A percentile compares a stretch with the other conserved stretches of the same genome.
These are phyloP conservation scores for Neofusicoccum kwambonambiense DNA, from an alignment of 2,329 filamentous ascomycete species.

Conservation along the genomic window DNA sequence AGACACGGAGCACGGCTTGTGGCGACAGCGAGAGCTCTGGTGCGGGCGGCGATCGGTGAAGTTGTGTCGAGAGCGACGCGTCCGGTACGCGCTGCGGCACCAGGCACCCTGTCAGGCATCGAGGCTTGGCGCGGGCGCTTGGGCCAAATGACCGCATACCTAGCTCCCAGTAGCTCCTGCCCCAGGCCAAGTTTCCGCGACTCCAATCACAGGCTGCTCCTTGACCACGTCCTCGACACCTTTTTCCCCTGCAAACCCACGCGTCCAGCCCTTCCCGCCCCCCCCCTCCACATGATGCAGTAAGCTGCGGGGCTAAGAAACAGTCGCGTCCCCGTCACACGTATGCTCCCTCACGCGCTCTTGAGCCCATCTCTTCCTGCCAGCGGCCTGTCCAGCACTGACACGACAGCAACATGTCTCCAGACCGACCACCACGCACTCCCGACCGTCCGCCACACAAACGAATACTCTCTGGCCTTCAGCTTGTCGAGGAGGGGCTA, in stretches of 20 bases:
- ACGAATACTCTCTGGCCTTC: conserved; percentile 4
- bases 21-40: not conserved
- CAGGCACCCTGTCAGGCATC: not conserved
- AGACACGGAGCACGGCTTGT: not conserved
- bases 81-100: conserved; percentile 13
- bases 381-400: not conserved
- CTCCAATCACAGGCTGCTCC: conserved; percentile 9
- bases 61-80: conserved; percentile 16
- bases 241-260: not conserved
- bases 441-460: not conserved
- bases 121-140: not conserved
- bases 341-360: not conserved
- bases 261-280: not conserved
- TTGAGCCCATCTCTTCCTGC: not conserved
- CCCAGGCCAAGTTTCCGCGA: conserved; percentile 10
- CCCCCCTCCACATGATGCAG: conserved; percentile 3
- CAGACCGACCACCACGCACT: not conserved
- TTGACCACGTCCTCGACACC: conserved; percentile 5
- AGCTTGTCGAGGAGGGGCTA: conserved; percentile 15
- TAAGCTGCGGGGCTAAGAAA: conserved; percentile 9
- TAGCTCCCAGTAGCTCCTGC: not conserved
- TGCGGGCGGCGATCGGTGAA: not conserved
- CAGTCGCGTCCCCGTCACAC: conserved; percentile 1
- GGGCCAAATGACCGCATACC: too few relatives aligned
- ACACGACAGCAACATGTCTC: not conserved